Percentiles rank a stretch among this genome's conserved stretches.
These are phyloP conservation scores for Penicillium robsamsonii DNA, from an alignment of 495 filamentous ascomycete genomes.

Conservation along the genomic window DNA sequence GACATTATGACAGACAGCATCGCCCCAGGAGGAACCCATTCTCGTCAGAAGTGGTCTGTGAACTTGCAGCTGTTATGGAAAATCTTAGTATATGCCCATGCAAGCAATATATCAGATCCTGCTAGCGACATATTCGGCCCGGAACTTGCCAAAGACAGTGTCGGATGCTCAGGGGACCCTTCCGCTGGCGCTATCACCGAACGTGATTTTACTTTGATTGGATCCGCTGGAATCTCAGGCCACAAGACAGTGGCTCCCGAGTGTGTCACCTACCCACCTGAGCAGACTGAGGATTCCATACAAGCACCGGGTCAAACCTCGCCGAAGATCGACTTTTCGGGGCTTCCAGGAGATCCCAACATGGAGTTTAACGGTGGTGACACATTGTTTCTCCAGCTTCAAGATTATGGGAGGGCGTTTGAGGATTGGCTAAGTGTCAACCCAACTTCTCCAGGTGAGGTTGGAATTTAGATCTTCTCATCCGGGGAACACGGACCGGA, in stretches of 20 bases:
- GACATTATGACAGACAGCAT: conserved; percentile 9
- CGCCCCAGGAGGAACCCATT: not conserved
- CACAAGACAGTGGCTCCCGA: conserved; percentile 35
- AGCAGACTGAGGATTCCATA: conserved; percentile 24
- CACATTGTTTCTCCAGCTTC: conserved; percentile 29
- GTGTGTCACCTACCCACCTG: conserved; percentile 35
- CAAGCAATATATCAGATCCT: conserved; percentile 20
- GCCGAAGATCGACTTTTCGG: conserved; percentile 14
- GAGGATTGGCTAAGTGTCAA: conserved; percentile 36
- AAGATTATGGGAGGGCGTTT: conserved; percentile 35
- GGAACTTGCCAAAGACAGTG: conserved; percentile 21
- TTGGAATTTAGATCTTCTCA: not conserved
- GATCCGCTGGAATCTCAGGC: conserved; percentile 37
- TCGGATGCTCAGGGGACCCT: conserved; percentile 9
- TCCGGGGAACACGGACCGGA: conserved; percentile 21
- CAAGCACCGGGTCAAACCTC: conserved; percentile 9
- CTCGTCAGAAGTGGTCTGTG: conserved; percentile 27
- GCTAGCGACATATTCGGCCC: conserved; percentile 29
- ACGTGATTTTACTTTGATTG: conserved; percentile 33
- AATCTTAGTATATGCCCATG: conserved; percentile 32
- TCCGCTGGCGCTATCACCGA: conserved; percentile 20
- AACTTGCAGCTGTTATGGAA: conserved; percentile 34
- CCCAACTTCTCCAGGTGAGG: conserved; percentile 4
- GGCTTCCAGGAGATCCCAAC: conserved; percentile 18
- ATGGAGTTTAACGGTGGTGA: conserved; percentile 22